A percentile compares a stretch with the other conserved stretches of the same genome.
These are phyloP conservation scores for Trichoderma reesei DNA, from an alignment of 495 filamentous ascomycete species.

Conservation along the genomic window DNA sequence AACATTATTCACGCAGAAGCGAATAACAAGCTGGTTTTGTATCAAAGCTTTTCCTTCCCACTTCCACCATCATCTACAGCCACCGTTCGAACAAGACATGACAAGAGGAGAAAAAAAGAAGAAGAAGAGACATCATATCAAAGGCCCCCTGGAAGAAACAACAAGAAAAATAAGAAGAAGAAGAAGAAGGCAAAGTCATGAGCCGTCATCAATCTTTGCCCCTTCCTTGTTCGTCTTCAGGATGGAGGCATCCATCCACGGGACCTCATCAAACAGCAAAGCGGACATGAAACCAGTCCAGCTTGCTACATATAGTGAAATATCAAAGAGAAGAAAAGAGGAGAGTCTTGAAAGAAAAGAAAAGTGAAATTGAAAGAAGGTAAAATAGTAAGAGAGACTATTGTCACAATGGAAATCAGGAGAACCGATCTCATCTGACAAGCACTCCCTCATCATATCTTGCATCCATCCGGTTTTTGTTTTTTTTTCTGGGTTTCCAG, in stretches of 20 bases:
- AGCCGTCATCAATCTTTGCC: too few relatives aligned
- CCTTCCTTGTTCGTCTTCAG: too few relatives aligned
- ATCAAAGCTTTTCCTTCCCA: background rate
- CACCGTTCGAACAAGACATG: background rate
- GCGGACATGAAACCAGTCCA: background rate
- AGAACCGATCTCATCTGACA: background rate
- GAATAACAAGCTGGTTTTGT: background rate
- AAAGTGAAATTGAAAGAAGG: background rate
- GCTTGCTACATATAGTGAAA: conserved; percentile 8
- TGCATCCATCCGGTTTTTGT: too few relatives aligned
- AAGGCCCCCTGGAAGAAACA: too few relatives aligned
- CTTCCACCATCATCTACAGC: background rate
- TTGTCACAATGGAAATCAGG: background rate
- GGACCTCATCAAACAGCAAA: background rate
- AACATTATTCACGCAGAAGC: background rate
- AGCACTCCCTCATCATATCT: background rate
- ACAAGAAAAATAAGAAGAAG: background rate
- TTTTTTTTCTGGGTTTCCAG: conserved; percentile 5
- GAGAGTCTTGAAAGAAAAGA: background rate
- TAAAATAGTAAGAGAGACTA: background rate
- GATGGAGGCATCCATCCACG: too few relatives aligned
- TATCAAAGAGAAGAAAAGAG: too few relatives aligned
- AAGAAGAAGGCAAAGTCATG: too few relatives aligned
- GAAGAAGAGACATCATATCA: too few relatives aligned
- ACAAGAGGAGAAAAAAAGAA: background rate